Percentiles rank a stretch among this genome's conserved stretches.
phyloP scores from a whole-genome alignment of 805 yeast species.

The Myxozyma melibiosi region DNA sequence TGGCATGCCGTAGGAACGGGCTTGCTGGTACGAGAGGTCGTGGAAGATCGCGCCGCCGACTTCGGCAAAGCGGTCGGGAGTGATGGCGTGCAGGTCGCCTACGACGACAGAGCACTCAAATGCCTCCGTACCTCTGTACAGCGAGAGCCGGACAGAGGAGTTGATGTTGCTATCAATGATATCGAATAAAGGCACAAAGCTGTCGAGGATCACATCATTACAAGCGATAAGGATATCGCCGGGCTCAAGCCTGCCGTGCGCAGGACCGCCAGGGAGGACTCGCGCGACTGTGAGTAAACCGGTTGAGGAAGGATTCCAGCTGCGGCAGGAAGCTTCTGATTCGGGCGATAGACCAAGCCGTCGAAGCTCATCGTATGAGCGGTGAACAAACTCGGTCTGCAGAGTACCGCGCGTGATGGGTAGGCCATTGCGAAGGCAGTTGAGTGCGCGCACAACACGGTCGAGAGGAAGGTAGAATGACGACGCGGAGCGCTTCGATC shows the following conservation, averaged over 20 bases:
- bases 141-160: constrained; percentile 4
- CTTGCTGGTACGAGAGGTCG: constrained; percentile 32
- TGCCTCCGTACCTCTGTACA: constrained; percentile 15
- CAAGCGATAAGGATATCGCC: constrained; percentile 31
- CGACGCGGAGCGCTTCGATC: constrained; percentile 31
- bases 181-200: constrained; percentile 26
- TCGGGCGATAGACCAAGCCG: constrained; percentile 25
- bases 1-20: constrained; percentile 30
- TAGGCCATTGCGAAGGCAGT: constrained; percentile 19
- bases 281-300: constrained; percentile 28
- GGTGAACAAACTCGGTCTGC: constrained; percentile 29
- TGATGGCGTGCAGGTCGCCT: constrained; percentile 28
- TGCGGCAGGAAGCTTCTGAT: constrained; percentile 24
- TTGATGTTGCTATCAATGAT: constrained; percentile 23
- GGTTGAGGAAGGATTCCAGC: constrained; percentile 13
- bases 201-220: constrained; percentile 14
- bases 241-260: constrained; percentile 26
- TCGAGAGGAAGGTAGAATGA: constrained; percentile 32
- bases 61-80: constrained; percentile 27
- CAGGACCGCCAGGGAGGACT: constrained; percentile 31
- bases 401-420: constrained; percentile 30
- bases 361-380: constrained; percentile 30
- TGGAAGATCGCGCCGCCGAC: constrained; percentile 33
- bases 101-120: constrained; percentile 15
- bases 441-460: constrained; percentile 29